These are phyloP conservation scores for Yamadazyma atmosphaerica DNA, from an alignment of 1,139 yeast genomes.

Conservation along the genomic window DNA sequence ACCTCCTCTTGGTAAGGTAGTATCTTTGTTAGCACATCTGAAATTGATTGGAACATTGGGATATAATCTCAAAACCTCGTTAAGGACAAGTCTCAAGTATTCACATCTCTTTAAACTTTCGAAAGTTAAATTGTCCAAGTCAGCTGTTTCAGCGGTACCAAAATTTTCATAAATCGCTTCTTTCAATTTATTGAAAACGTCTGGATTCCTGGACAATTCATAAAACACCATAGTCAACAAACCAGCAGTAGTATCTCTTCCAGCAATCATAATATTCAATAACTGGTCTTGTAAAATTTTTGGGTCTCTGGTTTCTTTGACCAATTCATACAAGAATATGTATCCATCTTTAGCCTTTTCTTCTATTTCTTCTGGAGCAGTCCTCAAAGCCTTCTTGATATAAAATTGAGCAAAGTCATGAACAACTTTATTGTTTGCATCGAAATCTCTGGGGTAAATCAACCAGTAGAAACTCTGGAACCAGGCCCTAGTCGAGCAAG, in stretches of 20 bases:
- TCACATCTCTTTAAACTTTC: constrained; percentile 50
- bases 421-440: constrained; percentile 20
- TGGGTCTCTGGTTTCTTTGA: constrained; percentile 27
- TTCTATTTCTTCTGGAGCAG: constrained; percentile 25
- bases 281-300: constrained; percentile 27
- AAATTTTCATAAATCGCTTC: constrained; percentile 28
- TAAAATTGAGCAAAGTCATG: constrained; percentile 28
- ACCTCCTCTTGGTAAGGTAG: constrained; percentile 51
- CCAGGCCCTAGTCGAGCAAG: constrained; percentile 30
- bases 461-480: constrained; percentile 28
- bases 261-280: constrained; percentile 34
- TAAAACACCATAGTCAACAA: constrained; percentile 26
- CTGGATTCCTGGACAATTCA: constrained; percentile 42
- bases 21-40: constrained; percentile 34
- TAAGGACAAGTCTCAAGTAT: constrained; percentile 47
- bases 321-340: constrained; percentile 29
- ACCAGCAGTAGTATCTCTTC: constrained; percentile 34
- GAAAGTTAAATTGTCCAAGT: constrained; percentile 31
- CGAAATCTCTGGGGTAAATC: constrained; percentile 22
- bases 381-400: constrained; percentile 24
- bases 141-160: constrained; percentile 38
- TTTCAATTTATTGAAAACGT: constrained; percentile 34
- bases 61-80: constrained; percentile 51
- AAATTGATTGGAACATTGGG: constrained; percentile 54
- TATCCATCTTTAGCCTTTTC: constrained; percentile 22